Base-by-base conservation (phyloP, 305 asterid species). In the Petunia hybrid region DNA sequence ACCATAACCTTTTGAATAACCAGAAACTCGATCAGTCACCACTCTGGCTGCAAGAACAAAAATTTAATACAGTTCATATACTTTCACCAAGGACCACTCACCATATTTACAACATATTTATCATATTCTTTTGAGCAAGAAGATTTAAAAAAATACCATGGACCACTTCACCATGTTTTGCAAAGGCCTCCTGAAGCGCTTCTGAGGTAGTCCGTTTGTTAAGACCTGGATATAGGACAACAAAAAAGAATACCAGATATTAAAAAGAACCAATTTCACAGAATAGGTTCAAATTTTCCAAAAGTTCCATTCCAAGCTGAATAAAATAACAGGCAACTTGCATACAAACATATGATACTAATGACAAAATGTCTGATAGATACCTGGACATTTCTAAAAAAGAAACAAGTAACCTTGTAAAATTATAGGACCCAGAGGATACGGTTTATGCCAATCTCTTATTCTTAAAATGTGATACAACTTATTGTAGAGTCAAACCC, bases 191-290 rank as follows among this genome's bases (percentile, higher is more conserved):
- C 31, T 86, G 89, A 69, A 95, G 99, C 36, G 94, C 99, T 66
- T 95, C 98, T 16, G 89, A 82, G 74, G 98, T 93, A 36, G 99
- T 95, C 16, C 98, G 95, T 85, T 93, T 95, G 91, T 91, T 95
- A 76, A 95, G 97, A 64, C 99, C 99, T 93, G 90, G 65, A 87
- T 85, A 84, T 57, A 83, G 42, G 74, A 84, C 55, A 43, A 55
- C 38, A 66, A 77, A 65, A 40, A 57, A 80, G 62, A 42, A 53
- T 36, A 22, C 62, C 9, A 0, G 9, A 73, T 57, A 38, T 42
- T 38, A 7, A 16, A n/a, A 53, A 41, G 35, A 42, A 22, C 8
- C 39, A 1, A 68, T 42, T 42, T 42, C 38, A 68, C 22, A 42
- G 6, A 40, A 0, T 5, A 67, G 14, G 35, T n/a, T 8, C 38